Evolutionary conservation across 148 eudicot species (phyloP).

Genomic region (Amaranthus palmeri): DNA sequence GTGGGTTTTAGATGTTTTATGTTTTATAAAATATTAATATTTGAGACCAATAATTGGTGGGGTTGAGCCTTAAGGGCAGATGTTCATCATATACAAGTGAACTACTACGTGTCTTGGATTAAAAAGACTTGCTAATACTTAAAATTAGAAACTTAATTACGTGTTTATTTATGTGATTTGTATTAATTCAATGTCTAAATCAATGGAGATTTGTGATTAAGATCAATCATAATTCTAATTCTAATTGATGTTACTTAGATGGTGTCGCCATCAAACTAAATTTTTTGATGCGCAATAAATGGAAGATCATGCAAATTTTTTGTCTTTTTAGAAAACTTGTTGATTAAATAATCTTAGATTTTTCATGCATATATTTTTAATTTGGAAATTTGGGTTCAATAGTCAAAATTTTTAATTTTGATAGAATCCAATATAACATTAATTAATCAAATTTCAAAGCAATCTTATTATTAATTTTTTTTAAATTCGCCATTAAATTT

Average conservation of each 20-base stretch:
- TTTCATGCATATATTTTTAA: too few relatives aligned
- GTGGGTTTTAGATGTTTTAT: conserved; percentile 3
- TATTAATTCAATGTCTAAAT: conserved; percentile 12
- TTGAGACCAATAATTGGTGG: conserved; percentile 30
- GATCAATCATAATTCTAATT: conserved; percentile 4
- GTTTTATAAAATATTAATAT: conserved; percentile 12
- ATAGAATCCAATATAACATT: too few relatives aligned
- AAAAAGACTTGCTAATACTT: not conserved
- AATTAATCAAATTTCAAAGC: too few relatives aligned
- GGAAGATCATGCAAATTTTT: not conserved
- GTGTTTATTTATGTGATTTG: conserved; percentile 18
- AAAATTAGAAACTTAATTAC: conserved; percentile 16
- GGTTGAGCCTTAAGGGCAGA: not conserved
- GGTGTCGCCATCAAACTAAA: not conserved
- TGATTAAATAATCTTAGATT: too few relatives aligned
- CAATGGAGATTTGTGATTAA: conserved; percentile 2
- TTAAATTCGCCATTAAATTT: too few relatives aligned
- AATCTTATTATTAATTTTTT: too few relatives aligned
- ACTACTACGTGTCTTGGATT: conserved; percentile 21
- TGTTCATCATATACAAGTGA: conserved; percentile 14
- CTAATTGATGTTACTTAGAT: conserved; percentile 11
- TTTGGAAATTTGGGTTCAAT: too few relatives aligned
- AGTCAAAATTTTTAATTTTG: too few relatives aligned
- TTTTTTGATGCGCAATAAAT: not conserved
- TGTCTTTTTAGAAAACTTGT: too few relatives aligned